Percentiles rank a stretch among this genome's conserved stretches.
These are phyloP conservation scores for Fusarium armeniacum DNA, from an alignment of 2,329 filamentous ascomycete species.

Conservation along the genomic window DNA sequence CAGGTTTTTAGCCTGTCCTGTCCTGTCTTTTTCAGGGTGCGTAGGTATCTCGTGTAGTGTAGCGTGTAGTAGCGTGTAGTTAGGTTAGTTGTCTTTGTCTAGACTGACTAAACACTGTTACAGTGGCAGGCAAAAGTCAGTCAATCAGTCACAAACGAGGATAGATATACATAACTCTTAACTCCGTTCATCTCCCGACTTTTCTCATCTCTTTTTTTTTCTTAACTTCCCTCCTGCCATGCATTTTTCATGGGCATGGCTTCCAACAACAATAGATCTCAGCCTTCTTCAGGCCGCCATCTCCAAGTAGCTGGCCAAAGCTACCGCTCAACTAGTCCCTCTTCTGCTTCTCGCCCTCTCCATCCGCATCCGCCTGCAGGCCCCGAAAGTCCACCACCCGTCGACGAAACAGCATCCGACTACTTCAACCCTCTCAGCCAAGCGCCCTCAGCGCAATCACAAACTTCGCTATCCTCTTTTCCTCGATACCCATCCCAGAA, in stretches of 20 bases:
- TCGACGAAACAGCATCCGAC: conserved; percentile 43
- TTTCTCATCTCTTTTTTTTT: not conserved
- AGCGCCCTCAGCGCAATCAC: conserved; percentile 44
- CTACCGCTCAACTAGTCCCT: conserved; percentile 37
- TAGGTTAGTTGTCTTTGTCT: too few species aligned
- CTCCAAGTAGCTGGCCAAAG: conserved; percentile 18
- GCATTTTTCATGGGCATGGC: conserved; percentile 40
- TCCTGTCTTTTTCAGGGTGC: not conserved
- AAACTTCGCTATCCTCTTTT: conserved; percentile 35
- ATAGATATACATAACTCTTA: not conserved
- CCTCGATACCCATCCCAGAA: conserved; percentile 22
- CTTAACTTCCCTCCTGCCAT: conserved; percentile 12
- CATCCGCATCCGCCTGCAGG: conserved; percentile 21
- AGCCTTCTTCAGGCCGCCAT: conserved; percentile 44
- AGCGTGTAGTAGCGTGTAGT: not conserved
- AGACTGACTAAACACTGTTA: not conserved
- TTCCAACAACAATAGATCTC: conserved; percentile 35
- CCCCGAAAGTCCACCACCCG: conserved; percentile 40
- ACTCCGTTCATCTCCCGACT: not conserved
- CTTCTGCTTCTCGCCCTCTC: not conserved
- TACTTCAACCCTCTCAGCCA: conserved; percentile 47
- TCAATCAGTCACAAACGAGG: too few species aligned
- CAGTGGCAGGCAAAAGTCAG: not conserved
- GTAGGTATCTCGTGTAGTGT: not conserved
- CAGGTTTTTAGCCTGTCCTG: not conserved